These are phyloP conservation scores for Kodamaea fukazawae DNA, from an alignment of 805 yeast species.

Conservation along the genomic window DNA sequence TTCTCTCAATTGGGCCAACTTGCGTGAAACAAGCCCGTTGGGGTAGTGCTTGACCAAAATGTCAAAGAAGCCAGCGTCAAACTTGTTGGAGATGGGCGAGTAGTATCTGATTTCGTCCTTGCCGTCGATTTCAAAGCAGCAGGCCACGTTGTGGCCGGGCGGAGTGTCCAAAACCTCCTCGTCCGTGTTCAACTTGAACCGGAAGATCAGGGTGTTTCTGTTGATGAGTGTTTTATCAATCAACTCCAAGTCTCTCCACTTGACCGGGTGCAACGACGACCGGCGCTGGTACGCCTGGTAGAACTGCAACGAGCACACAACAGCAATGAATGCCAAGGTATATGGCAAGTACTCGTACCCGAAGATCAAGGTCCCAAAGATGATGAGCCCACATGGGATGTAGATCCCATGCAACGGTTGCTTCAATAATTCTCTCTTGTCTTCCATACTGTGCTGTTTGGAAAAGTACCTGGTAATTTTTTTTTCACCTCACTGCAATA, in stretches of 20 bases:
- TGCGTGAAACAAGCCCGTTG: conserved; percentile 65
- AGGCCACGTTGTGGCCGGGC: conserved; percentile 73
- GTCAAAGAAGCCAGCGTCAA: conserved; percentile 73
- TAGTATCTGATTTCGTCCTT: conserved; percentile 63
- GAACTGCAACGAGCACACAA: conserved; percentile 32
- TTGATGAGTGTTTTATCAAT: conserved; percentile 72
- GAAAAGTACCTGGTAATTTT: too few relatives aligned
- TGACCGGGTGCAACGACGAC: conserved; percentile 45
- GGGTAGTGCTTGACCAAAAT: conserved; percentile 72
- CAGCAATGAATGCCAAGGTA: conserved; percentile 32
- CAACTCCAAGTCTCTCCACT: conserved; percentile 66
- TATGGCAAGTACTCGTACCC: conserved; percentile 51
- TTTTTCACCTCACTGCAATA: too few relatives aligned
- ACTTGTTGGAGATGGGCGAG: conserved; percentile 71
- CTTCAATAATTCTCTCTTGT: conserved; percentile 54
- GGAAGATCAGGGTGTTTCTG: conserved; percentile 67
- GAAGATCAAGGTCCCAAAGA: conserved; percentile 58
- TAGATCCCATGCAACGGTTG: conserved; percentile 74
- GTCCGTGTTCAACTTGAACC: conserved; percentile 62
- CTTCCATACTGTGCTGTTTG: conserved; percentile 24
- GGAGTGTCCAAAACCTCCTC: conserved; percentile 65
- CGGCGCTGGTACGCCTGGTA: conserved; percentile 43
- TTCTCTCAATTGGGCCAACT: conserved; percentile 59
- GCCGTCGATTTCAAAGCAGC: conserved; percentile 47
- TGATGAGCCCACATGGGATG: conserved; percentile 61